Evolutionary conservation across 2,329 filamentous ascomycete species (phyloP), one percentile per base, ranked within the genome.

Genomic region (Lasiodiplodia gonubiensis): DNA sequence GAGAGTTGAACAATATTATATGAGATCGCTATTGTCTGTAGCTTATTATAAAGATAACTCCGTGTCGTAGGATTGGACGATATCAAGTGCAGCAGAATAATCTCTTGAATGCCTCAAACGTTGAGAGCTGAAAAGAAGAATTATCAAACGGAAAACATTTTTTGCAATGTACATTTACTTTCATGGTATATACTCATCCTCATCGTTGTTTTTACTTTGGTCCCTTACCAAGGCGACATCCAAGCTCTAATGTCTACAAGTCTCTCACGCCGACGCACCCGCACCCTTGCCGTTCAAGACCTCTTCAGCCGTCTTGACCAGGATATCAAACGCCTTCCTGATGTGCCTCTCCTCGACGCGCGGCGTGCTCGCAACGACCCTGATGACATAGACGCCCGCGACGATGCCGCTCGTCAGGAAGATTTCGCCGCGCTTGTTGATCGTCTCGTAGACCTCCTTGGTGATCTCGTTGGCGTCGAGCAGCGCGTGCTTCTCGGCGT

Each of bases 321-420:
- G 76, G 66, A 92, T 86, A 16, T 91, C 87, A 82, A 96, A 97
- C 0, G 93, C 88, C 69, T 84, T 84, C 69, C 88, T 83, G 4
- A 97, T 80, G 77, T 92, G 90, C 74, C 87, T 86, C 79, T 92
- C 89, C 76, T 94, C 89, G 0, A 90, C 88, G 49, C 87, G 82
- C 27, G 86, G 82, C 72, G 91, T 92, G 0, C 87, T 90, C 67
- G 92, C 93, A 25, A 94, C 90, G 46, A 97, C 88, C 0, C 94
- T 85, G 69, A 98, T 96, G 1, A 91, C 90, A 77, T 92, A 92
- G 23, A 88, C 83, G 0, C 88, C 91, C 10, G 87, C 88, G 14
- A 97, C 84, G 4, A 93, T 86, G 1, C 90, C 91, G 51, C 89
- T 90, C 0, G 93, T 97, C 27, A 97, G 81, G 79, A 92, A 97